A percentile compares a stretch with the other conserved stretches of the same genome.
Conservation (phyloP, 306 rosid genomes). For the Acacia crassicarpa region DNA sequence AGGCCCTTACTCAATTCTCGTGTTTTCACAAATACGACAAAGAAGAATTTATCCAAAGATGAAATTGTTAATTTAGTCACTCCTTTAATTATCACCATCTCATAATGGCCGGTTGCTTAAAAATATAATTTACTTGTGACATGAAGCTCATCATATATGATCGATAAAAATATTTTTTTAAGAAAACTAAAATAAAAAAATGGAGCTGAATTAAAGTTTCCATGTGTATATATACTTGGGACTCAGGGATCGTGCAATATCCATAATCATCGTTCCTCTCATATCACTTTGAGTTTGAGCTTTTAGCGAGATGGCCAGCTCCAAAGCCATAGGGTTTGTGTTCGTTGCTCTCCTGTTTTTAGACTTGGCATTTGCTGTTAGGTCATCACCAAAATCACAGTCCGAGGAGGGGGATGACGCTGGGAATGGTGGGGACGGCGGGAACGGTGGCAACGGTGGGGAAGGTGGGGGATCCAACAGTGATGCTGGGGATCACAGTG, state of each 20-base stretch:
- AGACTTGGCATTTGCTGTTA: slow-evolving; percentile 67
- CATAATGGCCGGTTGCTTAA: not conserved
- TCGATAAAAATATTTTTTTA: too few species aligned
- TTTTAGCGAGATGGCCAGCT: slow-evolving; percentile 36
- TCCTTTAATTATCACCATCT: not conserved
- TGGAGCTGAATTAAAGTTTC: not conserved
- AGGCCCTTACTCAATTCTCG: not conserved
- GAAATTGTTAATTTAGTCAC: not conserved
- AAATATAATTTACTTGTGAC: too few species aligned
- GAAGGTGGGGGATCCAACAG: too few species aligned
- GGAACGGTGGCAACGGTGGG: too few species aligned
- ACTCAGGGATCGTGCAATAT: not conserved
- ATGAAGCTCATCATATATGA: too few species aligned
- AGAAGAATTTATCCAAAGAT: not conserved
- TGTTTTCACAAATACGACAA: not conserved
- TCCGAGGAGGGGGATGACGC: not conserved
- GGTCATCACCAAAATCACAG: not conserved
- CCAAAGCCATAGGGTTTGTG: slow-evolving; percentile 49
- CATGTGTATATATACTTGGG: not conserved
- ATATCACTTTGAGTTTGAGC: not conserved
- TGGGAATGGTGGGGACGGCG: too few species aligned
- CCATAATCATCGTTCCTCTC: not conserved
- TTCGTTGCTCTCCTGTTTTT: slow-evolving; percentile 58
- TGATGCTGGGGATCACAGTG: too few species aligned
- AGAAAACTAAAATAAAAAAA: too few species aligned